These are phyloP conservation scores for Magnusiomyces sp. DNA, from an alignment of 1,139 yeast species.

Conservation along the genomic window DNA sequence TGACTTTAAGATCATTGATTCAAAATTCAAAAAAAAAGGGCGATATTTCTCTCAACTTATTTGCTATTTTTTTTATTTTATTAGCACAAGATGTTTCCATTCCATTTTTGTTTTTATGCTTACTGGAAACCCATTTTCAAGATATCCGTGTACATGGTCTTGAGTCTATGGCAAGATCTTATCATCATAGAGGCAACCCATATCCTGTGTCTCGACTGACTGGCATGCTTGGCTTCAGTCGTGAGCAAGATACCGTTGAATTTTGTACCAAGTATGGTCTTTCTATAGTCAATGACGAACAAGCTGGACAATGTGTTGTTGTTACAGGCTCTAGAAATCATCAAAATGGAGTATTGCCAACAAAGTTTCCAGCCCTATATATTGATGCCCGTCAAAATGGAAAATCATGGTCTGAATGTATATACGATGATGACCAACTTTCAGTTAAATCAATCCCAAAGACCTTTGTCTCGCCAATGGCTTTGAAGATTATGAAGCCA, in stretches of 20 bases:
- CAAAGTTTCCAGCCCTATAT: slow-evolving; percentile 37
- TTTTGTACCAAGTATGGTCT: slow-evolving; percentile 63
- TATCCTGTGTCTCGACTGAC: slow-evolving; percentile 43
- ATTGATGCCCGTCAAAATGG: slow-evolving; percentile 43
- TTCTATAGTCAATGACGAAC: slow-evolving; percentile 37
- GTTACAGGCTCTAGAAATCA: slow-evolving; percentile 33
- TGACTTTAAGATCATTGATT: slow-evolving; percentile 55
- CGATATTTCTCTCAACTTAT: slow-evolving; percentile 57
- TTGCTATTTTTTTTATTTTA: slow-evolving; percentile 54
- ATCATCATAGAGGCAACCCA: slow-evolving; percentile 66
- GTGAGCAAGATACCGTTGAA: slow-evolving; percentile 40
- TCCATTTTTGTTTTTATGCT: slow-evolving; percentile 65
- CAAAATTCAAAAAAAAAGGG: slow-evolving; percentile 43
- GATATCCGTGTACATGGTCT: slow-evolving; percentile 72
- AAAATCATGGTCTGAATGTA: slow-evolving; percentile 26
- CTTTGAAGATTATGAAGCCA: no score
- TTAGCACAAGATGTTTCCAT: slow-evolving; percentile 42
- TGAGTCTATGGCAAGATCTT: slow-evolving; percentile 56
- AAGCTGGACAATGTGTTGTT: slow-evolving; percentile 39
- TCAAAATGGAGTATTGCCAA: no score
- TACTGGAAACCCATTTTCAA: slow-evolving; percentile 73
- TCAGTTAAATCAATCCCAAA: not conserved
- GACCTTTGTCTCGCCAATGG: no score
- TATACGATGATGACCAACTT: slow-evolving; percentile 34
- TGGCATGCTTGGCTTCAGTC: slow-evolving; percentile 58